Conservation (phyloP, 495 filamentous ascomycete species). For the Lindgomyces ingoldianus region DNA sequence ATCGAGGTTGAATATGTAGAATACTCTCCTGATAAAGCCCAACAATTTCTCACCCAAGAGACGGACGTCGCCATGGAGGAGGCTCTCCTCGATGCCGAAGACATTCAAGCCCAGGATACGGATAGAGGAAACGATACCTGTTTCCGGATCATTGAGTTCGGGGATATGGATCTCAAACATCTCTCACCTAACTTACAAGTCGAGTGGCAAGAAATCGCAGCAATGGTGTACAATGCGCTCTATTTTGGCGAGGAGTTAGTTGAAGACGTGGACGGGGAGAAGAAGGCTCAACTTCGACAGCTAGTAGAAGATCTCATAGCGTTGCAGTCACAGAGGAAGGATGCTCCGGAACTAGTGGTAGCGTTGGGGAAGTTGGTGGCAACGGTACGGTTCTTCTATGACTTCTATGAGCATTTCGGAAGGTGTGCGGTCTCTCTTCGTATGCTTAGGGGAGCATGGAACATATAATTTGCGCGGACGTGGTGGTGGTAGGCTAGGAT, state of each 20-base stretch:
- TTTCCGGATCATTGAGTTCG: background rate
- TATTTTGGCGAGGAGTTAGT: background rate
- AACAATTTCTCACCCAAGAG: background rate
- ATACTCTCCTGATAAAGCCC: background rate
- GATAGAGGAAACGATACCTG: background rate
- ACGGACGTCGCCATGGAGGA: background rate
- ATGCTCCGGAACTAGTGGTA: background rate
- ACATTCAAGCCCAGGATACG: background rate
- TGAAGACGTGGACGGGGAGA: background rate
- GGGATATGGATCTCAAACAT: background rate
- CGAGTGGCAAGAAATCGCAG: background rate
- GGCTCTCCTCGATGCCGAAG: background rate
- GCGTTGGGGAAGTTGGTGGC: background rate
- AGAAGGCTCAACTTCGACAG: background rate
- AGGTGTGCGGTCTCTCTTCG: too few species aligned
- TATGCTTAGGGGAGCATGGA: too few species aligned
- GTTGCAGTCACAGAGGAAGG: background rate
- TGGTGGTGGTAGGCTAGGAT: too few species aligned
- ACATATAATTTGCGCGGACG: too few species aligned
- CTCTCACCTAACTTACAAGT: background rate
- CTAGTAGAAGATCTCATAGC: background rate
- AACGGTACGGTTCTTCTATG: background rate
- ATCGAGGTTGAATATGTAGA: background rate
- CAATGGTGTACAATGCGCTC: background rate
- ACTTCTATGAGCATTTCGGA: background rate